Evolutionary conservation across 495 filamentous ascomycete genomes (phyloP), one percentile per base, ranked within the genome.

Genomic region (Penicillium lagena): DNA sequence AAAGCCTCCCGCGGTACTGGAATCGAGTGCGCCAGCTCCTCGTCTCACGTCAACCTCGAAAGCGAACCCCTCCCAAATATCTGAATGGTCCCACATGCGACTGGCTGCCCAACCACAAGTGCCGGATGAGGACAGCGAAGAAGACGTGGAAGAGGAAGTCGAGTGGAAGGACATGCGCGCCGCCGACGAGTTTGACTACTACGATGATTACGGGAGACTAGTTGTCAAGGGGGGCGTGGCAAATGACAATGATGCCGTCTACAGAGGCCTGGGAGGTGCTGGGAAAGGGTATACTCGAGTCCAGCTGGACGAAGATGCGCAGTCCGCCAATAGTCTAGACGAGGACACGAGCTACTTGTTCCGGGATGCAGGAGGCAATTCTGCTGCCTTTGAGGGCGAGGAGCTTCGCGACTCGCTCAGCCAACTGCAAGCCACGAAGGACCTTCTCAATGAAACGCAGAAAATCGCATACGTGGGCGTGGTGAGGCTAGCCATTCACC

Each of bases 261-360:
- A 95, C 56, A 77, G 67, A 10, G 81, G 78, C 22, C 68, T 93
- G 0, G 89, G 90, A 29, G 90, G 90, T 2, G 94, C 90, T 28
- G 89, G 89, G 13, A 95, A 87, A 61, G 93, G 93, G 1, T 99
- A 99, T 59, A 97, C 93, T 8, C 76, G 87, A 42, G 88, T 99
- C 12, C 80, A 94, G 50, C 71, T 95, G 29, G 93, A 98, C 56
- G 93, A 99, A 46, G 93, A 99, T 67, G 89, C 83, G 1, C 80
- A 93, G 60, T 96, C 90, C 33, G 83, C 85, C 36, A 97, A 89
- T 9, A 96, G 90, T 67, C 81, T 99, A 82, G 93, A 99, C 58
- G 93, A 99, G 40, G 91, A 97, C 58, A 97, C 94, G 2, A 81
- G 86, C 41, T 99, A 99, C 58, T 74, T 99, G 9, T 98, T 99